Evolutionary conservation across 2,329 filamentous ascomycete genomes (phyloP).

Genomic region (Aspergillus ustus): DNA sequence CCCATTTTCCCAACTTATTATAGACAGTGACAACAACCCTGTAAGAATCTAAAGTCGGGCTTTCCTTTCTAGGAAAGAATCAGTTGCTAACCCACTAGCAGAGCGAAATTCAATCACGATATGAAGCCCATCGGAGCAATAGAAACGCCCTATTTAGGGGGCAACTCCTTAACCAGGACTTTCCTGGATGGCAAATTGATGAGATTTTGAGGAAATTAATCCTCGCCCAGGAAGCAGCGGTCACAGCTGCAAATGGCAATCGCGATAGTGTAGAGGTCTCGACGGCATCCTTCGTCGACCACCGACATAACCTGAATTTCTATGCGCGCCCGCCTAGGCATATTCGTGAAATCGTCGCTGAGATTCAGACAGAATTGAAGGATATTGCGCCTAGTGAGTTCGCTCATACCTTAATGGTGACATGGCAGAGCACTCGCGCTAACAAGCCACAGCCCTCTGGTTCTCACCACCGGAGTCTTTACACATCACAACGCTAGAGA

Average conservation of each 20-base stretch:
- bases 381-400: conserved; percentile 70
- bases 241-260: conserved; percentile 47
- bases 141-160: conserved; percentile 77
- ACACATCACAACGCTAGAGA: conserved; percentile 84
- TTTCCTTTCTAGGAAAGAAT: not conserved
- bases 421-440: not conserved
- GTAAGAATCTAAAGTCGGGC: conserved; percentile 52
- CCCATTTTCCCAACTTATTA: conserved; percentile 76
- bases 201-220: conserved; percentile 73
- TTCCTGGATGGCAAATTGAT: conserved; percentile 75
- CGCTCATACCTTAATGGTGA: not conserved
- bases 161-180: conserved; percentile 71
- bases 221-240: conserved; percentile 26
- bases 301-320: conserved; percentile 80
- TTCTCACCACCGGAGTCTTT: conserved; percentile 78
- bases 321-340: conserved; percentile 83
- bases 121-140: conserved; percentile 72
- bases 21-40: conserved; percentile 67
- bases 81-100: conserved; percentile 5
- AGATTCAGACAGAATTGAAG: conserved; percentile 70
- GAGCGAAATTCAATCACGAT: conserved; percentile 67
- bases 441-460: conserved; percentile 69
- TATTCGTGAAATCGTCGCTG: conserved; percentile 68
- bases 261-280: not conserved
- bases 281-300: conserved; percentile 70